Conservation (phyloP, 1,284 basidiomycete genomes). For the Pseudozyma sp. region DNA sequence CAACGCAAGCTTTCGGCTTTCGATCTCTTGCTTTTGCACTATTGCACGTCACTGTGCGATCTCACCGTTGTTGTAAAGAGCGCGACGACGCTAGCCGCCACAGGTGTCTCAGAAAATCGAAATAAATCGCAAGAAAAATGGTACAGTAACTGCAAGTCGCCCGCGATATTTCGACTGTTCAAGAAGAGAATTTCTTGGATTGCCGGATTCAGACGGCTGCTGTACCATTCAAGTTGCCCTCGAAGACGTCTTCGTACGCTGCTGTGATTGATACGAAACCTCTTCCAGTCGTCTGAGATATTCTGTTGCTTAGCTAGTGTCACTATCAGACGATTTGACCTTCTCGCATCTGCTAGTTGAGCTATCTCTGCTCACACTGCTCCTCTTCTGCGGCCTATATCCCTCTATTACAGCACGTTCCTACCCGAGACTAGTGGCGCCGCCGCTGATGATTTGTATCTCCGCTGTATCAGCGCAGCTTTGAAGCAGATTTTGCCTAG, state of each 20-base stretch:
- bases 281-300: no score
- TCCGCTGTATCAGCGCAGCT: not conserved
- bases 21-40: not conserved
- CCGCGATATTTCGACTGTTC: not conserved
- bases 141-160: no score
- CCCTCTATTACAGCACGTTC: not conserved
- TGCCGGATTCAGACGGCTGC: not conserved
- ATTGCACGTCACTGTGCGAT: not conserved
- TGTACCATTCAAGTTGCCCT: no score
- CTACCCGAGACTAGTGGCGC: slow-evolving; percentile 20
- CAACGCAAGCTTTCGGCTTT: slow-evolving; percentile 5
- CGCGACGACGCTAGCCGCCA: not conserved
- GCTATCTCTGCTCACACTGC: no score
- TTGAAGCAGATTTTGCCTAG: no score
- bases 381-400: no score
- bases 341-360: no score
- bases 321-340: no score
- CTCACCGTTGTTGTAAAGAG: not conserved
- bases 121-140: no score
- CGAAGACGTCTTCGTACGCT: no score
- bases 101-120: slow-evolving; percentile 6
- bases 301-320: no score
- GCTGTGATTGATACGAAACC: no score
- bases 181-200: not conserved
- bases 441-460: slow-evolving; percentile 25